Percentiles rank a stretch among this genome's conserved stretches.
Conservation (phyloP, 129 eudicot genomes). For the Flaveria robusta region DNA sequence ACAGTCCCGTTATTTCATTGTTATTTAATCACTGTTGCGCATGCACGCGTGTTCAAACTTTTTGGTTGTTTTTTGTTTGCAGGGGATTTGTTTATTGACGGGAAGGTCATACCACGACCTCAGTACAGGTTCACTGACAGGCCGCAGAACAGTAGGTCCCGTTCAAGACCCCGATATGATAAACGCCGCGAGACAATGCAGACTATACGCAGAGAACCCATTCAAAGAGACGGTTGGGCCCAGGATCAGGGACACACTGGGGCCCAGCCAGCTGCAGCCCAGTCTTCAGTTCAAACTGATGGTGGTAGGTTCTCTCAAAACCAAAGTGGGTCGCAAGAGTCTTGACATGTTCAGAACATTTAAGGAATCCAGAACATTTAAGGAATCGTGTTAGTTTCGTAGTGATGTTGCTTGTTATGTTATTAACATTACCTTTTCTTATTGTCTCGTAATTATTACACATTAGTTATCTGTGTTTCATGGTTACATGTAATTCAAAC, state of each 20-base stretch:
- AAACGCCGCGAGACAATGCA: constrained; percentile 87
- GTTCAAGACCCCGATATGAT: constrained; percentile 79
- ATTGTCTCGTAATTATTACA: background rate
- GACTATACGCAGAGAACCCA: constrained; percentile 59
- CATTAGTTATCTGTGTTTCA: background rate
- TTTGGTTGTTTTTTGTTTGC: constrained; percentile 23
- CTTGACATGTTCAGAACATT: constrained; percentile 18
- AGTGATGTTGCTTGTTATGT: constrained; percentile 21
- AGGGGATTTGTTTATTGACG: constrained; percentile 87
- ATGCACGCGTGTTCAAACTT: background rate
- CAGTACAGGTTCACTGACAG: constrained; percentile 76
- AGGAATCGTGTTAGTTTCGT: background rate
- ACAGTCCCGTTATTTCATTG: background rate
- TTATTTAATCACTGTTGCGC: background rate
- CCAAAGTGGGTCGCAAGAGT: constrained; percentile 45
- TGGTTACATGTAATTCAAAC: background rate
- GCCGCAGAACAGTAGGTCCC: constrained; percentile 55
- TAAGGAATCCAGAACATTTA: constrained; percentile 3
- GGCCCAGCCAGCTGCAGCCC: constrained; percentile 36
- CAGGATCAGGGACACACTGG: constrained; percentile 33
- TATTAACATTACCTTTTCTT: background rate
- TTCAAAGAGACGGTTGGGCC: constrained; percentile 37
- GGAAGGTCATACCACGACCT: constrained; percentile 88
- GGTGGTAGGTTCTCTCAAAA: constrained; percentile 32
- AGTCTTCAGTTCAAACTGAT: constrained; percentile 25